Evolutionary conservation across 768 basidiomycete genomes (phyloP).

Genomic region (Fomitopsis pulvina): DNA sequence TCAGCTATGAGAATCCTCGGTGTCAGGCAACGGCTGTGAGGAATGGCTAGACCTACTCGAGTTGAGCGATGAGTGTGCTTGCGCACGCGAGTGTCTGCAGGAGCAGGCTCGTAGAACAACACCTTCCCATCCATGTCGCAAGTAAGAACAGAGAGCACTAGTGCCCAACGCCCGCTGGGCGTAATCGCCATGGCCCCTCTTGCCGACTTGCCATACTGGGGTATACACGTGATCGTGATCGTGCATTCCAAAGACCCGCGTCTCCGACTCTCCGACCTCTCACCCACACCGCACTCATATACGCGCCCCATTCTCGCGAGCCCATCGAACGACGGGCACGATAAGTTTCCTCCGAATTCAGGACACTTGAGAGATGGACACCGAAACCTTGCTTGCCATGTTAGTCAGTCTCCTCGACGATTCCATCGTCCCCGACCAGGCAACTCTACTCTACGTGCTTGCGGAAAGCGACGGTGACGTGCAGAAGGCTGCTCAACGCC

Average conservation of each 20-base stretch:
- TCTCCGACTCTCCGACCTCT: not conserved
- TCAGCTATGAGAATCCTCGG: not conserved
- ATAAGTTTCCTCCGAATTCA: not conserved
- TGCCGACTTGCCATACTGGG: not conserved
- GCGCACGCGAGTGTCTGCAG: not conserved
- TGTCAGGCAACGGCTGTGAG: not conserved
- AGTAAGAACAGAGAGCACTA: not conserved
- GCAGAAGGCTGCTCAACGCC: conserved; percentile 37
- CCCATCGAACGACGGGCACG: not conserved
- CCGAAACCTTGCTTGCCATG: conserved; percentile 61
- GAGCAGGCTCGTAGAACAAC: not conserved
- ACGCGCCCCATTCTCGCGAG: not conserved
- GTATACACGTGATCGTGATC: not conserved
- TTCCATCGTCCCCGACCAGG: conserved; percentile 26
- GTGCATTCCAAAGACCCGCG: no score
- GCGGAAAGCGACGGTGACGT: conserved; percentile 51
- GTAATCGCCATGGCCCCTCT: not conserved
- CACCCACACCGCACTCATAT: not conserved
- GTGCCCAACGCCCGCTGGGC: not conserved
- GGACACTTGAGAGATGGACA: conserved; percentile 32
- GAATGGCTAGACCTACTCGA: not conserved
- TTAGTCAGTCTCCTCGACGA: conserved; percentile 50
- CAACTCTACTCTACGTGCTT: conserved; percentile 51
- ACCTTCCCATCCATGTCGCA: not conserved
- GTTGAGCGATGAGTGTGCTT: conserved; percentile 1